Evolutionary conservation across 1,284 basidiomycete genomes (phyloP).

Genomic region (Trichosporon coremiiforme): DNA sequence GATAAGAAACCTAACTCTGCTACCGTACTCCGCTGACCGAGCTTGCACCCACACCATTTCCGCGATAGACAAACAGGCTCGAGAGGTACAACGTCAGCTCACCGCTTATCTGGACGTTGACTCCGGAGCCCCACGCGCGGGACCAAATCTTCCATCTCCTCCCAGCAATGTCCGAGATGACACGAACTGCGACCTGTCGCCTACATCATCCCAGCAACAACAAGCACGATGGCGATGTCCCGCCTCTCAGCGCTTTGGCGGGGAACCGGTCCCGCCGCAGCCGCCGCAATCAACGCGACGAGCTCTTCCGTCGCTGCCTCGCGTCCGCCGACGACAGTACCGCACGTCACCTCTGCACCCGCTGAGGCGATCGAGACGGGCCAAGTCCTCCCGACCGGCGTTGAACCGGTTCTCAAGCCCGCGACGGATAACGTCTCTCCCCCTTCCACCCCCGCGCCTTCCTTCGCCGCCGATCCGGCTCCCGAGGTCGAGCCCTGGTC

Average conservation of each 20-base stretch:
- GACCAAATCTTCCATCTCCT: slow-evolving; percentile 1
- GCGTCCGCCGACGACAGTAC: neutral
- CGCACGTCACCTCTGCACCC: neutral
- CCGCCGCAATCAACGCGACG: neutral
- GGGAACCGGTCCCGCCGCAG: neutral
- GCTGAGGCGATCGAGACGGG: neutral
- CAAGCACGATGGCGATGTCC: neutral
- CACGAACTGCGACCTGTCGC: neutral
- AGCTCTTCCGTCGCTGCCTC: neutral
- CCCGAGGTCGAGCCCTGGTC: neutral
- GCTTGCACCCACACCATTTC: neutral
- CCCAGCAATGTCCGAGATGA: slow-evolving; percentile 13
- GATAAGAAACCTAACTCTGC: no score
- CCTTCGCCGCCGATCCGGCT: slow-evolving; percentile 2
- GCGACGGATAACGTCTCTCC: neutral
- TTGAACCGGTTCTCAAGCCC: neutral
- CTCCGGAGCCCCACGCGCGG: neutral
- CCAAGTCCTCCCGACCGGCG: neutral
- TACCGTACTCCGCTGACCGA: no score
- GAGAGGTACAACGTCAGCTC: neutral
- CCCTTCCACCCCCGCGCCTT: neutral
- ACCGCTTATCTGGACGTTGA: neutral
- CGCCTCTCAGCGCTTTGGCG: neutral
- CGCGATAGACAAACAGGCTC: neutral
- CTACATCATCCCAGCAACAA: neutral